These are phyloP conservation scores for Populus nigra DNA, from an alignment of 345 rosid genomes.

Conservation along the genomic window DNA sequence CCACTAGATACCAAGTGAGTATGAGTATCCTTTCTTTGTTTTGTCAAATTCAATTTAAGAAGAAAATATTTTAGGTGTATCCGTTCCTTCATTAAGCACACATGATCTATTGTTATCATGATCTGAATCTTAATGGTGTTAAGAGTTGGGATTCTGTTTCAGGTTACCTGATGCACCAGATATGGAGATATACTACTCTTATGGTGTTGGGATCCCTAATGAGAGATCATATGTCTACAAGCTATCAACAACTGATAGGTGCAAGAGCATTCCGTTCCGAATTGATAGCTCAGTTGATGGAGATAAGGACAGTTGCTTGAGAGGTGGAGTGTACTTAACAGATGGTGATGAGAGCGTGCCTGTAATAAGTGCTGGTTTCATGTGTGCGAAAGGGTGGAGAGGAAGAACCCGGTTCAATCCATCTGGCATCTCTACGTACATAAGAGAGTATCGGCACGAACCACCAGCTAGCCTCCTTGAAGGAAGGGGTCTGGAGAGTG, in stretches of 20 bases:
- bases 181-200: constrained; percentile 64
- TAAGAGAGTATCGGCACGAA: constrained; percentile 60
- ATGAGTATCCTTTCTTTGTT: background rate
- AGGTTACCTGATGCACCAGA: constrained; percentile 71
- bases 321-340: constrained; percentile 43
- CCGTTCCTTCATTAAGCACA: background rate
- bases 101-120: background rate
- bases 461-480: constrained; percentile 51
- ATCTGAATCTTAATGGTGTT: background rate
- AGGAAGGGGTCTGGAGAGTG: constrained; percentile 54
- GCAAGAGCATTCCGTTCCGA: constrained; percentile 63
- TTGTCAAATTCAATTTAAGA: background rate
- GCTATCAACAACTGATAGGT: constrained; percentile 38
- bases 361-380: constrained; percentile 60
- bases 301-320: constrained; percentile 42
- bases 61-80: background rate
- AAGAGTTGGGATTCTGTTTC: constrained; percentile 11
- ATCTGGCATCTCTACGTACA: constrained; percentile 39
- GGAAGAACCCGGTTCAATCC: constrained; percentile 75
- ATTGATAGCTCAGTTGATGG: constrained; percentile 53
- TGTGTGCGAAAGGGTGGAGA: constrained; percentile 74
- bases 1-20: constrained; percentile 72
- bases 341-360: constrained; percentile 73
- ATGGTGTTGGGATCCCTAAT: constrained; percentile 68
- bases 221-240: constrained; percentile 72